Evolutionary conservation across 2,329 filamentous ascomycete species (phyloP), one percentile per base, ranked within the genome.

Genomic region (Aspergillus ochraceus): DNA sequence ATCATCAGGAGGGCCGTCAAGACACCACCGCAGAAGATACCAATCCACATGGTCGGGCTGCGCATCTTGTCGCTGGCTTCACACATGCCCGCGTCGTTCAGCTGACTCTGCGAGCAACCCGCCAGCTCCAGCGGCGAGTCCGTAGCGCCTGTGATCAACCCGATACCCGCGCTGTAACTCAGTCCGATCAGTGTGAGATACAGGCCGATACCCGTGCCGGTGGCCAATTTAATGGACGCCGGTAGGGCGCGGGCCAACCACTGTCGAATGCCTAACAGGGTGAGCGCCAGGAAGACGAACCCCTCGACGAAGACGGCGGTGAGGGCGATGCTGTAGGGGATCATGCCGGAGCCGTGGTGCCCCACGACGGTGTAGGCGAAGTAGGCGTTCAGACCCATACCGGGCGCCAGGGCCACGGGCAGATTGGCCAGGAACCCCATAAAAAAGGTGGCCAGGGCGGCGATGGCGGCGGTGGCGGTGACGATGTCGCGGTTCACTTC

Each of bases 301-400:
- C 92, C 92, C 75, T 96, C 92, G 14, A 95, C 88, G 72, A 96
- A 96, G 65, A 95, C 92, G 56, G 92, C 91, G 4, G 91, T 95
- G 42, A 96, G 79, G 36, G 92, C 92, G 47, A 93, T 83, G 55
- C 84, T 75, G 71, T 91, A 96, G 1, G 90, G 86, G 9, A 96
- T 87, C 39, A 83, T 81, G 2, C 91, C 91, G 22, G 81, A 84
- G 49, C 91, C 92, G 72, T 93, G 88, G 69, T 81, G 86, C 3
- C 92, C 92, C 58, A 96, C 91, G 49, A 91, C 88, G 0, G 86
- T 90, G 72, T 90, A 96, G 26, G 91, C 85, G 71, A 96, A 96
- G 74, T 96, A 96, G 19, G 91, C 91, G 71, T 96, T 96, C 57
- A 96, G 76, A 26, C 92, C 89, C 89, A 92, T 90, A 42, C 89